Percentiles rank a stretch among this genome's conserved stretches.
Evolutionary conservation across 208 protist species (phyloP).

Genomic region (Angomonas deanei): DNA sequence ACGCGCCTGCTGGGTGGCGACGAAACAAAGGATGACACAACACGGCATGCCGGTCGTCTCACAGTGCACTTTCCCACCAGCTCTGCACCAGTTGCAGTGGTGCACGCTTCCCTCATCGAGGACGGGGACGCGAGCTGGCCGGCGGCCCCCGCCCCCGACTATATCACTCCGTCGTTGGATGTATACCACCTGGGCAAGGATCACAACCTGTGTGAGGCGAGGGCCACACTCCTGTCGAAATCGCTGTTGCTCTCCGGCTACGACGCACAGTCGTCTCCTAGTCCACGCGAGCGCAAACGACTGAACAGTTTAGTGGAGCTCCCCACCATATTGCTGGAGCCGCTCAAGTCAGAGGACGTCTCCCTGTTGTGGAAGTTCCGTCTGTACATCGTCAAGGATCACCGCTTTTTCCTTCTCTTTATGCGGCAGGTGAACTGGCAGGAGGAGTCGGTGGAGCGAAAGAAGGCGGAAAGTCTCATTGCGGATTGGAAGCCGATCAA

Average conservation of each 20-base stretch:
- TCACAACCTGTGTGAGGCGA: conserved; percentile 66
- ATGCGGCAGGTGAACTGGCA: conserved; percentile 91
- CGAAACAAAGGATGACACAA: background rate
- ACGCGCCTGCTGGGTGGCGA: background rate
- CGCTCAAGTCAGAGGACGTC: conserved; percentile 73
- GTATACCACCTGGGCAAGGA: conserved; percentile 34
- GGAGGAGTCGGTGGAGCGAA: conserved; percentile 47
- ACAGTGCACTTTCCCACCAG: conserved; percentile 39
- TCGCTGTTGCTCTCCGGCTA: conserved; percentile 46
- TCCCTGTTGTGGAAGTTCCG: conserved; percentile 92
- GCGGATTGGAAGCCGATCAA: conserved; percentile 51
- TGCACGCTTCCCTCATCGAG: background rate
- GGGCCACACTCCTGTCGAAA: conserved; percentile 45
- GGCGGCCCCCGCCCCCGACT: background rate
- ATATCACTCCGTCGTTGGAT: conserved; percentile 29
- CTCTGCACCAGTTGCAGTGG: conserved; percentile 26
- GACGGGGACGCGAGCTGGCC: background rate
- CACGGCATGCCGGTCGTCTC: conserved; percentile 9
- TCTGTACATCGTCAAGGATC: conserved; percentile 72
- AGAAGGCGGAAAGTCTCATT: conserved; percentile 66
- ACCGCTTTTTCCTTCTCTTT: conserved; percentile 87
- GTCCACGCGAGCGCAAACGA: conserved; percentile 55
- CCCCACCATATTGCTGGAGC: conserved; percentile 58
- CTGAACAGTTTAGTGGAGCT: conserved; percentile 42
- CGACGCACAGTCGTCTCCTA: conserved; percentile 25